Percentiles rank a stretch among this genome's conserved stretches.
Evolutionary conservation across 2,329 filamentous ascomycete genomes (phyloP).

Genomic region (Ophiognomonia clavigignenti-juglandacearum): DNA sequence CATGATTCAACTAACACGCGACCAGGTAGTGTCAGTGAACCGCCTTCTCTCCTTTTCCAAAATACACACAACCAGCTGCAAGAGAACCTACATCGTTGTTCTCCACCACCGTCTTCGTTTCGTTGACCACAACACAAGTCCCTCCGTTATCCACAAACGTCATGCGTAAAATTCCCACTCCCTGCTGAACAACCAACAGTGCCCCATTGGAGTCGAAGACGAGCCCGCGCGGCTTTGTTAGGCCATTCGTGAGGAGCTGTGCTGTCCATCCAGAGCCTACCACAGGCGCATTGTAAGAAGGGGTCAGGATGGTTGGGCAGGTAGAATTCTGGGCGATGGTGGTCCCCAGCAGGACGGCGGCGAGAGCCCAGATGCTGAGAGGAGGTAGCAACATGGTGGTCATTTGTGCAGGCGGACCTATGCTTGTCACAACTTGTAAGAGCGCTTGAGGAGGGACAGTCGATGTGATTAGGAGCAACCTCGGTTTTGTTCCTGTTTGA

Average conservation of each 20-base stretch:
- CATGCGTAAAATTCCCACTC: slow-evolving; percentile 36
- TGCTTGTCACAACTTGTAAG: too few relatives aligned
- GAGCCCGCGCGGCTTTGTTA: slow-evolving; percentile 38
- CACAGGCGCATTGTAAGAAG: slow-evolving; percentile 23
- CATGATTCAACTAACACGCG: slow-evolving; percentile 45
- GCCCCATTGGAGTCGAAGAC: slow-evolving; percentile 40
- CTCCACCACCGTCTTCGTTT: slow-evolving; percentile 31
- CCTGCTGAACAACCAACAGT: slow-evolving; percentile 40
- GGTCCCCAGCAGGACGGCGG: neutral
- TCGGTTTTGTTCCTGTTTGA: too few relatives aligned
- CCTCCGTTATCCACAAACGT: slow-evolving; percentile 35
- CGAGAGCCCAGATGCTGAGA: neutral
- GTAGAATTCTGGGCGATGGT: slow-evolving; percentile 6
- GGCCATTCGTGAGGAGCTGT: slow-evolving; percentile 27
- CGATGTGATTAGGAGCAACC: too few relatives aligned
- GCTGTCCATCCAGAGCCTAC: slow-evolving; percentile 28
- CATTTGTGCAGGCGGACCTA: too few relatives aligned
- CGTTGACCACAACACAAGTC: slow-evolving; percentile 34
- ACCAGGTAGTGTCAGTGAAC: neutral
- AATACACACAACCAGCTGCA: too few relatives aligned
- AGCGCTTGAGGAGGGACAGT: too few relatives aligned
- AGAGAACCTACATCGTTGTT: slow-evolving; percentile 29
- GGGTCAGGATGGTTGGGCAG: slow-evolving; percentile 22
- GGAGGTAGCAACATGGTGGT: neutral
- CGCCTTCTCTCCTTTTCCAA: too few relatives aligned